Percentiles rank a stretch among this genome's conserved stretches.
Evolutionary conservation across 1,284 basidiomycete genomes (phyloP).

Genomic region (Heterobasidion occidentale): DNA sequence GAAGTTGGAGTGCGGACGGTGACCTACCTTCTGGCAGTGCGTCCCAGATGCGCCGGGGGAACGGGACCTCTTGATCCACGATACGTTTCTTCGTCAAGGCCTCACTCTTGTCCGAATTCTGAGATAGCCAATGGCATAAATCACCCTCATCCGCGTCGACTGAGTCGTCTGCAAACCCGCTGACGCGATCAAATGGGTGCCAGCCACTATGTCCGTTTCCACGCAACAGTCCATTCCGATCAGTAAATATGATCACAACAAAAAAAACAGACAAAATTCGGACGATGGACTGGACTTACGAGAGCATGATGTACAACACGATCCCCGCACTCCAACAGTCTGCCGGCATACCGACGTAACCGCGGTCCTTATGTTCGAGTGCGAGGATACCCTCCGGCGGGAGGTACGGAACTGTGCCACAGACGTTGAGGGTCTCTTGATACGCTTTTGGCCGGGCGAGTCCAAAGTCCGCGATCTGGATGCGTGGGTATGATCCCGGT

Average conservation of each 20-base stretch:
- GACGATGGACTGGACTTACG: slow-evolving; percentile 34
- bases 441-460: slow-evolving; percentile 73
- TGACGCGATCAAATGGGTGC: slow-evolving; percentile 39
- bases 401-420: slow-evolving; percentile 78
- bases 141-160: slow-evolving; percentile 6
- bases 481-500: slow-evolving; percentile 73
- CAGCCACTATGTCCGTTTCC: slow-evolving; percentile 6
- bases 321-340: slow-evolving; percentile 83
- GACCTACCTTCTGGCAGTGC: slow-evolving; percentile 49
- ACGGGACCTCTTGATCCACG: slow-evolving; percentile 51
- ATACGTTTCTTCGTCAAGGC: slow-evolving; percentile 61
- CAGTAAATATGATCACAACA: background rate
- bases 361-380: slow-evolving; percentile 59
- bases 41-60: slow-evolving; percentile 45
- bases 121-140: slow-evolving; percentile 30
- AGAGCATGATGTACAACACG: slow-evolving; percentile 73
- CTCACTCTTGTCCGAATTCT: slow-evolving; percentile 43
- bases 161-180: slow-evolving; percentile 8
- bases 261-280: background rate
- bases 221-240: background rate
- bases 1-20: too few relatives aligned
- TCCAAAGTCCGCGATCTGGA: slow-evolving; percentile 83
- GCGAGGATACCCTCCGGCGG: slow-evolving; percentile 78
- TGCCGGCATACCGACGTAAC: slow-evolving; percentile 72
- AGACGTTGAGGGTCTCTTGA: slow-evolving; percentile 73